Base-by-base conservation (phyloP, 805 yeast genomes). In the Ogataea allantospora region DNA sequence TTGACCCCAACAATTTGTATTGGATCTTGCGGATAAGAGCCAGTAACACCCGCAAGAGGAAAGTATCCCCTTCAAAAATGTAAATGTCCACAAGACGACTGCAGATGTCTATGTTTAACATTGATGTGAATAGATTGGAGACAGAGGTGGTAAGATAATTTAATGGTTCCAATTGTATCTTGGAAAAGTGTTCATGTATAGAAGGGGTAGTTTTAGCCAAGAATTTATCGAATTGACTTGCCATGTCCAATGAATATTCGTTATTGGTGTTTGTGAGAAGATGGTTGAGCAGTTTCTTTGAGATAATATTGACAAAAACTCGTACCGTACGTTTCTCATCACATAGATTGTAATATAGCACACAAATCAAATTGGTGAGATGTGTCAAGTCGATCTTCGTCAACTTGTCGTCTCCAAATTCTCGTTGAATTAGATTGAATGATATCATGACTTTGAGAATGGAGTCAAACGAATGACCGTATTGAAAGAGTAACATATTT, bases 61-160 rank as follows among this genome's bases (percentile, higher is more conserved):
- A 67, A 2, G 71, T 58, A 47, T 77, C 84, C 6, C 81, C 79
- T 53, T 80, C 87, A 53, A 80, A 79, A 8, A 80, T 54, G 53
- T 69, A 70, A 5, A 81, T 63, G 53, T 83, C 89, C 43, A 83
- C 50, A 6, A 82, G 47, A 11, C 77, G 68, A 17, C 69, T 61
- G 6, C 73, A 55, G 1, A 70, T 56, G 22, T 78, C 80, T 31
- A 75, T 57, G 9, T 66, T 54, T 29, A 79, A 51, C 17, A 68
- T 64, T 33, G 65, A 60, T 2, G 78, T 54, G 50, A 80, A 74
- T 13, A 78, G 43, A 8, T 67, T 60, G 14, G 73, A 50, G 2
- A 78, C 45, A 35, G 77, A 48, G 2, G 69, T 63, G 16, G 60
- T 65, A 5, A 81, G 54, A 37, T 73, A 71, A 4, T 63, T 68